Conservation (phyloP, 495 filamentous ascomycete genomes). For the Friedmanniomyces endolithicus region DNA sequence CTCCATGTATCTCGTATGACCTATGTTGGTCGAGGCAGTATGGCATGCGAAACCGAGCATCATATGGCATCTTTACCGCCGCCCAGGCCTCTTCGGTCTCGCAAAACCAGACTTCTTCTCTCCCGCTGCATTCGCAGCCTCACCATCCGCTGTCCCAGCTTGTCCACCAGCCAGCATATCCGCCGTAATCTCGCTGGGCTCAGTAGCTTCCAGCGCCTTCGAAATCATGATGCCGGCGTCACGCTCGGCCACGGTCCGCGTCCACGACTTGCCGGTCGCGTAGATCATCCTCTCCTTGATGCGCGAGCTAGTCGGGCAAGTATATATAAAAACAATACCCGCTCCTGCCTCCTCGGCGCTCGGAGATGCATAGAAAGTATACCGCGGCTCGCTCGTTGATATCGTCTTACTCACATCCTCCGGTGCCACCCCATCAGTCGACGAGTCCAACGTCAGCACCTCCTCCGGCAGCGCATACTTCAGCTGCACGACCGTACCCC, state of each 20-base stretch:
- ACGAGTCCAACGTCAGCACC: conserved; percentile 58
- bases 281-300: conserved; percentile 95
- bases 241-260: conserved; percentile 51
- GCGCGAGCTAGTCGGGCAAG: conserved; percentile 64
- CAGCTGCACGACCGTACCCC: conserved; percentile 62
- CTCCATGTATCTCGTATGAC: no score
- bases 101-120: conserved; percentile 47
- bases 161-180: conserved; percentile 51
- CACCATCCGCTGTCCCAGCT: background rate
- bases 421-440: conserved; percentile 38
- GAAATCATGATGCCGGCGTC: conserved; percentile 59
- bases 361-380: conserved; percentile 66
- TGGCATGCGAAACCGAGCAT: no score
- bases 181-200: conserved; percentile 68
- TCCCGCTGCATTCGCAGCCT: conserved; percentile 52
- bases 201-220: conserved; percentile 53
- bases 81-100: conserved; percentile 78
- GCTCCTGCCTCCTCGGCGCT: conserved; percentile 37
- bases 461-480: conserved; percentile 67
- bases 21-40: no score
- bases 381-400: conserved; percentile 70
- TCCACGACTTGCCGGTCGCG: conserved; percentile 64
- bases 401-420: conserved; percentile 46
- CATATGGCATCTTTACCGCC: conserved; percentile 25
- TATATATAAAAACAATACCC: conserved; percentile 78